These are phyloP conservation scores for Acanthamoeba castellanii DNA, from an alignment of 208 protist genomes.

Conservation along the genomic window DNA sequence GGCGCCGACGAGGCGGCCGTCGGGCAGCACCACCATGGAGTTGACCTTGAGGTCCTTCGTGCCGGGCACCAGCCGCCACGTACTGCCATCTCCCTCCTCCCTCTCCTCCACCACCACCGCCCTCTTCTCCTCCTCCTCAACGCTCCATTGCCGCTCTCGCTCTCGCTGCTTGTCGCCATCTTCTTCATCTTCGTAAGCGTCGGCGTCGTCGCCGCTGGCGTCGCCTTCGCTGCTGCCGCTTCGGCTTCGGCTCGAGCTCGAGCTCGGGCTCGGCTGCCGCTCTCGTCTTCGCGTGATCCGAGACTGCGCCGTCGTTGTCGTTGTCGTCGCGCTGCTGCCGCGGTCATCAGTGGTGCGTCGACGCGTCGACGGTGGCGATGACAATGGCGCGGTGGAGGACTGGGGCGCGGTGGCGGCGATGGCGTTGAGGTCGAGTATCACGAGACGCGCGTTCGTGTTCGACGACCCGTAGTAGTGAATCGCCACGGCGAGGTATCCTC, in stretches of 20 bases:
- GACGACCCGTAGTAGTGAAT: constrained; percentile 5
- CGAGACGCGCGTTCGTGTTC: background rate
- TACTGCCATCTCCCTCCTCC: background rate
- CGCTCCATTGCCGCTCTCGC: background rate
- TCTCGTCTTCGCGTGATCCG: no score
- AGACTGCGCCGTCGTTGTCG: no score
- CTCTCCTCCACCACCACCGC: background rate
- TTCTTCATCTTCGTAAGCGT: background rate
- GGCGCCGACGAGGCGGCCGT: constrained; percentile 7
- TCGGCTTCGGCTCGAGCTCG: no score
- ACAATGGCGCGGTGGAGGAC: no score
- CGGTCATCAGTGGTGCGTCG: no score
- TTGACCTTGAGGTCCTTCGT: constrained; percentile 18
- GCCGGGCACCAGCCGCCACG: constrained; percentile 34
- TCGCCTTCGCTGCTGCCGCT: no score
- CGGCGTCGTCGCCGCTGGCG: no score
- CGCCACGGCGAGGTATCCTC: background rate
- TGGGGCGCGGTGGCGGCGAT: background rate
- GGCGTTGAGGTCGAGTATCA: background rate
- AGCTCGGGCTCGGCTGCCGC: no score
- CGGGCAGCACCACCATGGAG: constrained; percentile 26
- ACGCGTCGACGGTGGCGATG: no score
- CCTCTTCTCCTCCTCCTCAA: background rate
- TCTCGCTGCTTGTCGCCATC: background rate
- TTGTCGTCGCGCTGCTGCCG: no score